Evolutionary conservation across 2,329 filamentous ascomycete species (phyloP).

Genomic region (Hypoxylon sp.): DNA sequence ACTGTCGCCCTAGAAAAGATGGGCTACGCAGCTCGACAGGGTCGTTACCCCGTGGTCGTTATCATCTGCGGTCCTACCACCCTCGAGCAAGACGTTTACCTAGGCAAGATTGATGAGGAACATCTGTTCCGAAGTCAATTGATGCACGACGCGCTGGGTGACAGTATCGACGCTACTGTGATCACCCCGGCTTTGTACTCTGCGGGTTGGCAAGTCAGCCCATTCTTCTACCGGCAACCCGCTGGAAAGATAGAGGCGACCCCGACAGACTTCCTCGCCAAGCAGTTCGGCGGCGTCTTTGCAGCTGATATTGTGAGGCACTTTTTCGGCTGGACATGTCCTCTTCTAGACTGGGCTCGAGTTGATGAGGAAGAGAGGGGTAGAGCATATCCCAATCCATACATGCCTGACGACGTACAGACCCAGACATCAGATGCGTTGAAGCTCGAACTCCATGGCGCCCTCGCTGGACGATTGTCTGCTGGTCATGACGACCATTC

Average conservation of each 20-base stretch:
- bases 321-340: conserved; percentile 44
- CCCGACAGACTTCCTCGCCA: conserved; percentile 44
- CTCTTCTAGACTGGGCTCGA: conserved; percentile 38
- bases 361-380: conserved; percentile 17
- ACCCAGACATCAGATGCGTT: conserved; percentile 28
- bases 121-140: conserved; percentile 34
- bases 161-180: conserved; percentile 37
- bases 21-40: conserved; percentile 23
- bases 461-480: conserved; percentile 37
- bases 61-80: conserved; percentile 49
- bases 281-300: conserved; percentile 49
- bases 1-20: conserved; percentile 35
- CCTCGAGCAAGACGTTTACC: conserved; percentile 49
- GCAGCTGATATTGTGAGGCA: conserved; percentile 23
- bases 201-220: conserved; percentile 50
- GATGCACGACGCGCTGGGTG: conserved; percentile 40
- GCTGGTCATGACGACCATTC: conserved; percentile 39
- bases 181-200: conserved; percentile 50
- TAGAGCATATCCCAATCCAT: conserved; percentile 36
- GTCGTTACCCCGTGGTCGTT: conserved; percentile 42
- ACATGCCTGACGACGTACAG: conserved; percentile 33
- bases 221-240: conserved; percentile 39
- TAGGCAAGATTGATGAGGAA: conserved; percentile 33
- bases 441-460: conserved; percentile 38
- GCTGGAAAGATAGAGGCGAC: conserved; percentile 11